phyloP scores from a whole-genome alignment of 2,329 filamentous ascomycete species.

The Cladosporium cucumerinum region DNA sequence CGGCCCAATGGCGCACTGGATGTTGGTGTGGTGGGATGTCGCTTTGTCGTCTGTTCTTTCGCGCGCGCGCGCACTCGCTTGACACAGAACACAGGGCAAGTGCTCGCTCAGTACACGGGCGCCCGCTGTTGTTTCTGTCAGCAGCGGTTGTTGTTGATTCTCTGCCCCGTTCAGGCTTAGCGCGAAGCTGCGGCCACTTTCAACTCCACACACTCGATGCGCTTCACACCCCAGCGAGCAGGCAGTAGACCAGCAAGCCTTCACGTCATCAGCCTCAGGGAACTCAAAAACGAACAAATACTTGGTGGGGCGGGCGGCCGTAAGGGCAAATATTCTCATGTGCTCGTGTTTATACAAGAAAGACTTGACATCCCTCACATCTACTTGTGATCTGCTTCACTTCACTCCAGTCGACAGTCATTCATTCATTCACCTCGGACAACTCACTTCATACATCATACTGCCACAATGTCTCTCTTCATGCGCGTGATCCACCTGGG shows the following conservation, averaged over 20 bases:
- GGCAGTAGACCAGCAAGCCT: not conserved
- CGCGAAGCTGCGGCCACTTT: constrained; percentile 9
- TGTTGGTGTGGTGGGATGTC: not conserved
- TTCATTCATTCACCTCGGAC: not conserved
- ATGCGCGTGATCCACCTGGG: constrained; percentile 35
- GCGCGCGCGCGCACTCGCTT: not conserved
- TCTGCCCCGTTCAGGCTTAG: not conserved
- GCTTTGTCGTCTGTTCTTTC: constrained; percentile 7
- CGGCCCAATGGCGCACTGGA: not conserved
- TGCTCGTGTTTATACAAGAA: not conserved
- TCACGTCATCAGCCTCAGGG: not conserved
- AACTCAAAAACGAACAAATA: not conserved
- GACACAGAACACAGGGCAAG: not conserved
- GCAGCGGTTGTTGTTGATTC: constrained; percentile 11
- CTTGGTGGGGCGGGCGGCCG: not conserved
- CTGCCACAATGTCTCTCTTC: constrained; percentile 17
- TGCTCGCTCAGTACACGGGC: not conserved
- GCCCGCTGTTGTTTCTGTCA: constrained; percentile 13
- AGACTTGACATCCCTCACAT: not conserved
- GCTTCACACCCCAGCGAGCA: not conserved
- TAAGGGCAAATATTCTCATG: too few relatives aligned
- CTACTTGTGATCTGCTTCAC: not conserved
- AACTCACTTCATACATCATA: constrained; percentile 10
- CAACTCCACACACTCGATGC: not conserved
- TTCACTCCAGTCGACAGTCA: not conserved